Evolutionary conservation across 192 early-diverging fungal species (phyloP).

Genomic region (Coemansia furcata): DNA sequence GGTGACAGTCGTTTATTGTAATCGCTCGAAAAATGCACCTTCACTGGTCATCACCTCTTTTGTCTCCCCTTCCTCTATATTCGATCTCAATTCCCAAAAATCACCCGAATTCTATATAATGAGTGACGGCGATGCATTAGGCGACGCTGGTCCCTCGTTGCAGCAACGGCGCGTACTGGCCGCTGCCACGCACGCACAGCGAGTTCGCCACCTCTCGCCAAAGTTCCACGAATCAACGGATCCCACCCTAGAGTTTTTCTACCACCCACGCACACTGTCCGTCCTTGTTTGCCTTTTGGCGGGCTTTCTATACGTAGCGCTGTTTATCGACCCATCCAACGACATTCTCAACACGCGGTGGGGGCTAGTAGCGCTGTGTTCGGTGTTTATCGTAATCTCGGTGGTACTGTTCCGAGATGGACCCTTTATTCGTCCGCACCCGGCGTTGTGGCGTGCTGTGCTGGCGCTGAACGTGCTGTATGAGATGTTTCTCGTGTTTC

Average conservation of each 20-base stretch:
- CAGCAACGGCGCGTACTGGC: slow-evolving; percentile 25
- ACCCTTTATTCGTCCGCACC: slow-evolving; percentile 90
- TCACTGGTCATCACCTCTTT: no score
- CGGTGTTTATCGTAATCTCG: slow-evolving; percentile 75
- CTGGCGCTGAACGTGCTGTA: slow-evolving; percentile 83
- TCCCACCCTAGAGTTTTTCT: slow-evolving; percentile 50
- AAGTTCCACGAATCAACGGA: slow-evolving; percentile 50
- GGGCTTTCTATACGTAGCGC: slow-evolving; percentile 50
- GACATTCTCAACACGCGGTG: slow-evolving; percentile 51
- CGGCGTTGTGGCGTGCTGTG: slow-evolving; percentile 89
- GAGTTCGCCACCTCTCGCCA: slow-evolving; percentile 18
- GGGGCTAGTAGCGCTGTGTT: slow-evolving; percentile 48
- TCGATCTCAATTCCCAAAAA: not conserved
- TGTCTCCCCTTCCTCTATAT: not conserved
- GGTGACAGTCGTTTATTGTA: no score
- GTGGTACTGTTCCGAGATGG: slow-evolving; percentile 91
- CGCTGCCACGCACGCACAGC: slow-evolving; percentile 1
- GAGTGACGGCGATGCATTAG: not conserved
- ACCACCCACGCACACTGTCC: slow-evolving; percentile 50
- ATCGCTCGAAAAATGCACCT: no score
- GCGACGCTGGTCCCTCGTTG: slow-evolving; percentile 6
- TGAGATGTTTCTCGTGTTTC: slow-evolving; percentile 83
- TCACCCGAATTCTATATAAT: not conserved
- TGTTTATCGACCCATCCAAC: slow-evolving; percentile 44
- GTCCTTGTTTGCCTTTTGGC: slow-evolving; percentile 37